Base-by-base conservation (phyloP, 2,329 filamentous ascomycete species). In the Aspergillus spinulosporus region DNA sequence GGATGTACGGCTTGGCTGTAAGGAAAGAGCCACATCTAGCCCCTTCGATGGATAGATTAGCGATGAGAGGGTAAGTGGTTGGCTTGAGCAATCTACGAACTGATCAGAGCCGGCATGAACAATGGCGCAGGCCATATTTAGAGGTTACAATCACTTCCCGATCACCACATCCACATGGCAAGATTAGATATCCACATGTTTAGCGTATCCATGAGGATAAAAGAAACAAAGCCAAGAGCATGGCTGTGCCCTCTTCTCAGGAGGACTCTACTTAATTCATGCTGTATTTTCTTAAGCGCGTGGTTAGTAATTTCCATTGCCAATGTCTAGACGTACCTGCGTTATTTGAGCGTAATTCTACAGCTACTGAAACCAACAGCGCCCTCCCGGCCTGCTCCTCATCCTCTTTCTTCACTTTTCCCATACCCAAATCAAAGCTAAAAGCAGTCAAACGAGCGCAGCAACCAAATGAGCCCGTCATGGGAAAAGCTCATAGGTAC, bases 311-410 rank as follows among this genome's bases (percentile, higher is more conserved):
- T 37, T 21, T 36, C 14, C 14, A n/a, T 15, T 14, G 21, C 14
- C 12, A 47, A 34, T 48, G 40, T 26, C 39, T 45, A 53, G 40
- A 45, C 51, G 39, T 58, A 21, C 52, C 50, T 54, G 15, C 46
- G 37, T 6, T 52, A 39, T 49, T 39, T 47, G 44, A 47, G 44
- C 3, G 44, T 21, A 49, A 12, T 49, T 26, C 34, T 42, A 29
- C 46, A n/a, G 8, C 39, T 26, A 11, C 43, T 8, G 28, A 43
- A 14, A 39, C 42, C n/a, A 21, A 15, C 50, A 32, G 34, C 50
- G 9, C 36, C 34, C 45, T 42, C 42, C 14, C 34, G 11, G 29
- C 46, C 49, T 14, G 7, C 49, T 40, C 43, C 29, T 21, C 21
- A 21, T 21, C 21, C 21, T 21, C 21, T 21, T 43, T 40, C 7